Evolutionary conservation across 2,329 filamentous ascomycete species (phyloP).

Genomic region (Sclerotinia borealis): DNA sequence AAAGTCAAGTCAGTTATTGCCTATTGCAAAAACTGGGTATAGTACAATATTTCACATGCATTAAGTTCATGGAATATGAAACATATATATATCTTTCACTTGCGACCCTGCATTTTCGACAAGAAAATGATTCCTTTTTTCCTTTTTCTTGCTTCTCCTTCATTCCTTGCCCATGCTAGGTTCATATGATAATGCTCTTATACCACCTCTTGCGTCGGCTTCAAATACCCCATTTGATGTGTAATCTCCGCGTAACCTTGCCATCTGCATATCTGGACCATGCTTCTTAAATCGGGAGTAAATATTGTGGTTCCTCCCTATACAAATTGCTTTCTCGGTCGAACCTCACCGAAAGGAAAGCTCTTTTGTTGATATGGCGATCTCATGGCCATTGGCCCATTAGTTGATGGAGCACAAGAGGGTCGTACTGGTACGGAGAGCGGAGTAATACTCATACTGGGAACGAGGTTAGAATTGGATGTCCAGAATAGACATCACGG

Average conservation of each 20-base stretch:
- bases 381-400: neutral
- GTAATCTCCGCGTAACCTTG: slow-evolving; percentile 13
- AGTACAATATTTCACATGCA: neutral
- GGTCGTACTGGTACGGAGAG: neutral
- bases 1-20: neutral
- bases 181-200: slow-evolving; percentile 2
- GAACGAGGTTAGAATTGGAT: slow-evolving; percentile 2
- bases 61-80: neutral
- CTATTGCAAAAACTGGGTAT: neutral
- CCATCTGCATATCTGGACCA: slow-evolving; percentile 5
- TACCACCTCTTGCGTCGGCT: neutral
- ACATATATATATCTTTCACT: neutral
- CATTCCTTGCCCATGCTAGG: neutral
- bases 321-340: slow-evolving; percentile 8
- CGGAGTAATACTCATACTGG: neutral
- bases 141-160: neutral
- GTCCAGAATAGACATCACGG: neutral
- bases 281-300: neutral
- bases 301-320: slow-evolving; percentile 10
- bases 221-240: neutral
- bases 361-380: slow-evolving; percentile 7
- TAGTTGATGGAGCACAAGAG: neutral
- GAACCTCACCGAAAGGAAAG: slow-evolving; percentile 1
- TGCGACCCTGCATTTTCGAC: neutral
- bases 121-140: neutral